These are phyloP conservation scores for Perkinsus marinus DNA, from an alignment of 169 alveolate species.

Conservation along the genomic window DNA sequence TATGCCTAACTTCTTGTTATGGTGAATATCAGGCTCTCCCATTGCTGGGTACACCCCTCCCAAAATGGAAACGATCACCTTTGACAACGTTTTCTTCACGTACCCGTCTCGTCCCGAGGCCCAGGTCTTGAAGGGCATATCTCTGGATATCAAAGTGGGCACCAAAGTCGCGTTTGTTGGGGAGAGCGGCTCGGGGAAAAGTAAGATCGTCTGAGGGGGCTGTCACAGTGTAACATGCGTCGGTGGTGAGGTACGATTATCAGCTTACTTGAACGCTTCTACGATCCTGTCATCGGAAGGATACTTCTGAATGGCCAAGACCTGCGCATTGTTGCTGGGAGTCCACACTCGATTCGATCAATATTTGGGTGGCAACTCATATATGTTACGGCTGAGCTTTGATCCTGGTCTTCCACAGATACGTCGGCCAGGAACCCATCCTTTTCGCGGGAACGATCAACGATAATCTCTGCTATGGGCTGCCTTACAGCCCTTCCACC, in stretches of 20 bases:
- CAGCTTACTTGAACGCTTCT: slow-evolving; percentile 65
- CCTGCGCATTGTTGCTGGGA: background rate
- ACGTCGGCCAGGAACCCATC: slow-evolving; percentile 74
- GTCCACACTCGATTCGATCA: background rate
- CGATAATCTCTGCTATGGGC: slow-evolving; percentile 75
- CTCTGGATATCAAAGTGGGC: slow-evolving; percentile 48
- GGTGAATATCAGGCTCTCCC: background rate
- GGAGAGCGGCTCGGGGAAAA: slow-evolving; percentile 65
- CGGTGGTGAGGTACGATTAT: slow-evolving; percentile 46
- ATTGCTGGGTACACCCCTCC: background rate
- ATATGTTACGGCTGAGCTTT: background rate
- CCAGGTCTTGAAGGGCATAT: slow-evolving; percentile 7
- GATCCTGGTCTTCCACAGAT: background rate
- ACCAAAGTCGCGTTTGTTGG: slow-evolving; percentile 57
- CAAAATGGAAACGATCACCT: slow-evolving; percentile 23
- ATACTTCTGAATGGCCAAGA: slow-evolving; percentile 36
- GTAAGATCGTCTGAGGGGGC: too few species aligned
- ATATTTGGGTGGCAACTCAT: background rate
- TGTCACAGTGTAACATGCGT: too few species aligned
- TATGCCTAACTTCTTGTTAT: too few species aligned
- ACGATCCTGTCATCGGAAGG: slow-evolving; percentile 53
- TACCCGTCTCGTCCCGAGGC: background rate
- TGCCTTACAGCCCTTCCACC: background rate
- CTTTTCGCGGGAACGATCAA: slow-evolving; percentile 75
- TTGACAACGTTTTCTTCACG: slow-evolving; percentile 25